A percentile compares a stretch with the other conserved stretches of the same genome.
Conservation (phyloP, 768 basidiomycete species). For the Termitomyces sp. region DNA sequence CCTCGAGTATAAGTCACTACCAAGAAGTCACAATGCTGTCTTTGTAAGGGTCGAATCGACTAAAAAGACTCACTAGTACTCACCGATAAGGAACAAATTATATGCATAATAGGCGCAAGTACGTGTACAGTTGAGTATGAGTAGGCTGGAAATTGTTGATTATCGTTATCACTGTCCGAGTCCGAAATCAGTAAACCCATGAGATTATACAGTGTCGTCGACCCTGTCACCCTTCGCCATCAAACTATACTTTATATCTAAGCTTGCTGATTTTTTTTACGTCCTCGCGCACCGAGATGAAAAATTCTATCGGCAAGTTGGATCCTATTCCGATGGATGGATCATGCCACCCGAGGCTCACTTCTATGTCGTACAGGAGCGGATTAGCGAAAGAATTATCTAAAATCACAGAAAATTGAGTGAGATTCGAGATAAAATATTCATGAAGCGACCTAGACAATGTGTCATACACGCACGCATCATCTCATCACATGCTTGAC, state of each 20-base stretch:
- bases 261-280: neutral
- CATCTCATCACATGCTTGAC: conserved; percentile 5
- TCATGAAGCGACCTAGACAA: neutral
- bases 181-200: neutral
- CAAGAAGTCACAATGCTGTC: neutral
- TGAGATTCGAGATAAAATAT: neutral
- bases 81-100: neutral
- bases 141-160: neutral
- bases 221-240: neutral
- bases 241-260: no score
- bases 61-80: no score
- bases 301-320: neutral
- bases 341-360: neutral
- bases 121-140: no score
- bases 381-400: neutral
- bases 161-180: neutral
- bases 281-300: neutral
- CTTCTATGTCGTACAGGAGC: neutral
- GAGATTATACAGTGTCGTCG: neutral
- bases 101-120: neutral
- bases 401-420: neutral
- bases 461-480: neutral
- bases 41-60: neutral
- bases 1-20: neutral
- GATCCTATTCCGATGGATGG: neutral